These are phyloP conservation scores for Lycium ferocissimum DNA, from an alignment of 257 asterid species.

Conservation along the genomic window DNA sequence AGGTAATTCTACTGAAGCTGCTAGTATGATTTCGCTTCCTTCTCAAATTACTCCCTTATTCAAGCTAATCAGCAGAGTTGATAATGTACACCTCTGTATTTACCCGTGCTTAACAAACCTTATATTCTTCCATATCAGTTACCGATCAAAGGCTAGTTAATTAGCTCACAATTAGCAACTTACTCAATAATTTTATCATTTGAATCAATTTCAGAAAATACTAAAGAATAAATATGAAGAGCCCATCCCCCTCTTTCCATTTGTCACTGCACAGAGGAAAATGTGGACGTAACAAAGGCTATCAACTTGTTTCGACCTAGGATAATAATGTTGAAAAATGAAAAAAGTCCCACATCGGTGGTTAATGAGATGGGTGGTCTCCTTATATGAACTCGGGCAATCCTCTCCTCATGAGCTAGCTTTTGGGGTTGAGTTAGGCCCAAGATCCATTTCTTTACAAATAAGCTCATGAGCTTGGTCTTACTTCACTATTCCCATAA, in stretches of 20 bases:
- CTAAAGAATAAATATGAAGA: not conserved
- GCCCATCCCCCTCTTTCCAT: not conserved
- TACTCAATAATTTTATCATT: not conserved
- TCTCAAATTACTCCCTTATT: not conserved
- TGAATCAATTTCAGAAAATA: constrained; percentile 4
- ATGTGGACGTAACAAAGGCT: not conserved
- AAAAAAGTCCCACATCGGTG: too few relatives aligned
- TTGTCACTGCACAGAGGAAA: not conserved
- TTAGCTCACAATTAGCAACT: not conserved
- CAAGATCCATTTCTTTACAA: too few relatives aligned
- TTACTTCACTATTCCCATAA: not conserved
- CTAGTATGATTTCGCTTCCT: not conserved
- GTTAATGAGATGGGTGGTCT: too few relatives aligned
- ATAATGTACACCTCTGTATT: not conserved
- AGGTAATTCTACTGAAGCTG: constrained; percentile 51
- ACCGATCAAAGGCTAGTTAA: not conserved
- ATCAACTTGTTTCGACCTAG: constrained; percentile 13
- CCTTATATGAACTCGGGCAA: too few relatives aligned
- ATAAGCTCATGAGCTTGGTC: not conserved
- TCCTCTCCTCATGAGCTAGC: too few relatives aligned
- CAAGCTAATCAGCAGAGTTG: constrained; percentile 2
- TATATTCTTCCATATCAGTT: not conserved
- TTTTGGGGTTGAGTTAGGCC: too few relatives aligned
- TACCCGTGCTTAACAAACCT: not conserved
- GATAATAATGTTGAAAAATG: not conserved